A percentile compares a stretch with the other conserved stretches of the same genome.
phyloP scores from a whole-genome alignment of 2,329 filamentous ascomycete species.

The Cytospora chrysosperma region DNA sequence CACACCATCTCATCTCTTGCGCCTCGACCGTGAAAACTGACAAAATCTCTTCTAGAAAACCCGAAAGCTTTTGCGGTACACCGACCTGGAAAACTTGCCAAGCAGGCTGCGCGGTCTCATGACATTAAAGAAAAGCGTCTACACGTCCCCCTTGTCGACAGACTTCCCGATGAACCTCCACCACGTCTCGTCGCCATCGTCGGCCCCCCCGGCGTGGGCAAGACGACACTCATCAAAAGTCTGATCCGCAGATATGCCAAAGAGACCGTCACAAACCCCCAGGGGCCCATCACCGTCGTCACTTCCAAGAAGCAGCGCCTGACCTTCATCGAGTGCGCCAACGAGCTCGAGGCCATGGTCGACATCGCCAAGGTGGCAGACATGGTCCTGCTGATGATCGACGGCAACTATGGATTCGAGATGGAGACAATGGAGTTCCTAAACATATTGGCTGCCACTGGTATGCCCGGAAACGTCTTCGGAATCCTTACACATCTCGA shows the following conservation, averaged over 20 bases:
- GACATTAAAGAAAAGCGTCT: slow-evolving; percentile 91
- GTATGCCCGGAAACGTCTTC: slow-evolving; percentile 98
- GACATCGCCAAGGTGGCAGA: slow-evolving; percentile 97
- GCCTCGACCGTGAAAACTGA: slow-evolving; percentile 27
- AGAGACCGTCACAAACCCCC: slow-evolving; percentile 85
- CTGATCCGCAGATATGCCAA: slow-evolving; percentile 93
- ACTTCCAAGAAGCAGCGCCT: slow-evolving; percentile 93
- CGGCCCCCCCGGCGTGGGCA: slow-evolving; percentile 90
- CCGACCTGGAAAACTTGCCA: slow-evolving; percentile 76
- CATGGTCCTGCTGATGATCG: slow-evolving; percentile 96
- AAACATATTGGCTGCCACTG: slow-evolving; percentile 87
- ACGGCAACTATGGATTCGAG: slow-evolving; percentile 97
- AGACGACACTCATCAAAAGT: slow-evolving; percentile 94
- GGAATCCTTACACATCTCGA: slow-evolving; percentile 96
- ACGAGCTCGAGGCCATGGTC: slow-evolving; percentile 94
- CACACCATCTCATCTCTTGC: neutral
- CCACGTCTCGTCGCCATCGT: slow-evolving; percentile 92
- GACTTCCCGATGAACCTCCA: slow-evolving; percentile 90
- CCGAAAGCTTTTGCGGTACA: slow-evolving; percentile 88
- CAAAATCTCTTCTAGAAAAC: slow-evolving; percentile 57
- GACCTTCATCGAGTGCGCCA: slow-evolving; percentile 96
- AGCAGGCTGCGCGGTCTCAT: slow-evolving; percentile 69
- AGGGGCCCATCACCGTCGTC: slow-evolving; percentile 91
- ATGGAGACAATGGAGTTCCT: slow-evolving; percentile 99
- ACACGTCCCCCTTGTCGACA: slow-evolving; percentile 94